Conservation (phyloP, 176 grass and related monocot genomes). For the Puccinellia tenuiflora region DNA sequence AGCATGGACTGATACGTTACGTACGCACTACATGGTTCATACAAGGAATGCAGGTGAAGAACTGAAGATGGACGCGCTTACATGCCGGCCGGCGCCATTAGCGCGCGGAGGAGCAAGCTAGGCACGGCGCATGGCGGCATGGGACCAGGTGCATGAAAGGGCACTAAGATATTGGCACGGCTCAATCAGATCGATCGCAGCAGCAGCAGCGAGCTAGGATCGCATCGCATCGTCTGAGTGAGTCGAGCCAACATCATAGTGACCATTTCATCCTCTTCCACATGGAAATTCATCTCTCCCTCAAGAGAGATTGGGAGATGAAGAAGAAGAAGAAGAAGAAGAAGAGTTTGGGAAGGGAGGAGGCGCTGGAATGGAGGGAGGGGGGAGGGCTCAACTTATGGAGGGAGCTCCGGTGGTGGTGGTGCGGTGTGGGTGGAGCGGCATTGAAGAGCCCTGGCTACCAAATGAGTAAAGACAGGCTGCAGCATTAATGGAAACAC, state of each 20-base stretch:
- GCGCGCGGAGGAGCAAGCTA: neutral
- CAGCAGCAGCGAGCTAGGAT: neutral
- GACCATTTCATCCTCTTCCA: slow-evolving; percentile 44
- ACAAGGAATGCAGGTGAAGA: neutral
- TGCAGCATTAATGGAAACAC: slow-evolving; percentile 83
- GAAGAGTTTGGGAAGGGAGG: slow-evolving; percentile 2
- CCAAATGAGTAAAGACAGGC: slow-evolving; percentile 83
- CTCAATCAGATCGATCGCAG: slow-evolving; percentile 62
- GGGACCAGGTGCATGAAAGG: too few relatives aligned
- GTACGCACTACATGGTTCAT: too few relatives aligned
- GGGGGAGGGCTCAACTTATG: slow-evolving; percentile 30
- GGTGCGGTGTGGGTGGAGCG: slow-evolving; percentile 14
- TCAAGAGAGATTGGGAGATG: too few relatives aligned
- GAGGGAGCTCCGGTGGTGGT: neutral
- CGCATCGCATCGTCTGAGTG: slow-evolving; percentile 47
- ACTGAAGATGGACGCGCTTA: too few relatives aligned
- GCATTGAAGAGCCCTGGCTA: slow-evolving; percentile 69
- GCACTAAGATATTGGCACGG: slow-evolving; percentile 99
- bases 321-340: neutral
- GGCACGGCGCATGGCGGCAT: too few relatives aligned
- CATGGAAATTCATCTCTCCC: too few relatives aligned
- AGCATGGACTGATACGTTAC: too few relatives aligned
- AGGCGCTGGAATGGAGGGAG: slow-evolving; percentile 18
- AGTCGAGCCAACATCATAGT: slow-evolving; percentile 85
- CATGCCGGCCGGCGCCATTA: neutral